Percentiles rank a stretch among this genome's conserved stretches.
phyloP scores from a whole-genome alignment of 1,139 yeast species.

The Casaregolazyma suthepensis region DNA sequence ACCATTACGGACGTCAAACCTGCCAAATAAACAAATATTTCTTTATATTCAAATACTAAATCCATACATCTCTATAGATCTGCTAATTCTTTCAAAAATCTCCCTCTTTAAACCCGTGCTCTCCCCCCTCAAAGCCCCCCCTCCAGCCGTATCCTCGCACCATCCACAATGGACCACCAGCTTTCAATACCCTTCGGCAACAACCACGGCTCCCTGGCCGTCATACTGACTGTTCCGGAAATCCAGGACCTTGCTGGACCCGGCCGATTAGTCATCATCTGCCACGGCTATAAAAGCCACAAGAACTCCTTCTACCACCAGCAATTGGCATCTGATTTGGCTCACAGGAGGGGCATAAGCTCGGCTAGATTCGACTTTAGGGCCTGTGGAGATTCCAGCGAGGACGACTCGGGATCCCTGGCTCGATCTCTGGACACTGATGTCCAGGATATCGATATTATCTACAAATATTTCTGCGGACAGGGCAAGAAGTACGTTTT shows the following conservation, averaged over 20 bases:
- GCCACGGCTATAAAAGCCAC: conserved; percentile 85
- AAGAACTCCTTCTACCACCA: conserved; percentile 73
- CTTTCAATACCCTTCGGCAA: conserved; percentile 5
- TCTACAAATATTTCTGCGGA: conserved; percentile 10
- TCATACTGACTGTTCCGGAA: conserved; percentile 10
- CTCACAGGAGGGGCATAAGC: conserved; percentile 53
- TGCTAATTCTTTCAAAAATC: no score
- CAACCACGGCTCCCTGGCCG: conserved; percentile 1
- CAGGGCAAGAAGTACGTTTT: conserved; percentile 32
- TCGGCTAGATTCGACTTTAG: conserved; percentile 77
- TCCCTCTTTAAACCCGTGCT: no score
- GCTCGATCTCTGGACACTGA: conserved; percentile 64
- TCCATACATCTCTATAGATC: no score
- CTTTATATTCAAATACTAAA: no score
- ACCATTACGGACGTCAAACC: no score
- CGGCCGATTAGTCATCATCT: conserved; percentile 40
- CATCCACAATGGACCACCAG: not conserved
- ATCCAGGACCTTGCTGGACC: conserved; percentile 24
- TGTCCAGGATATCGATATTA: conserved; percentile 53
- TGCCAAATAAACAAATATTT: no score
- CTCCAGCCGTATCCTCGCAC: not conserved
- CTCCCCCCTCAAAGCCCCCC: not conserved
- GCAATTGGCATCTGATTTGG: conserved; percentile 53
- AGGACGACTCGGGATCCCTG: conserved; percentile 34
- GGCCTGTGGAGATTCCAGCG: conserved; percentile 75